A percentile compares a stretch with the other conserved stretches of the same genome.
Evolutionary conservation across 805 yeast genomes (phyloP).

Genomic region (Blastobotrys parvus): DNA sequence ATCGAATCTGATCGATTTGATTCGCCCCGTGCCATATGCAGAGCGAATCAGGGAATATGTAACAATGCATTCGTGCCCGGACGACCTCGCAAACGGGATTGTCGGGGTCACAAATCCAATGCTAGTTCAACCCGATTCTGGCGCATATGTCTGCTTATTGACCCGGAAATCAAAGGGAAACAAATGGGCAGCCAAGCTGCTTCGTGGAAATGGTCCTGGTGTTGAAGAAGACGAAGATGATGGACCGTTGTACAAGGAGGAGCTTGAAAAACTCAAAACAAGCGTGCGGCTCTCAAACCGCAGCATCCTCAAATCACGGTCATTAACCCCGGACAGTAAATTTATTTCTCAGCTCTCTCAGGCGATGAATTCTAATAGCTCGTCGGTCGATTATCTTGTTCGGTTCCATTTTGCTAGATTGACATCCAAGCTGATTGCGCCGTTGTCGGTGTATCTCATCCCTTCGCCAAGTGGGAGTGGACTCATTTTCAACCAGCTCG

Average conservation of each 20-base stretch:
- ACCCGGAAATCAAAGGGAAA: background rate
- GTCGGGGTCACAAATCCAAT: conserved; percentile 21
- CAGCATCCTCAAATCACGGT: conserved; percentile 2
- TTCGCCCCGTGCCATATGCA: conserved; percentile 15
- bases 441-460: conserved; percentile 9
- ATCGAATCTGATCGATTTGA: conserved; percentile 14
- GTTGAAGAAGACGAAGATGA: background rate
- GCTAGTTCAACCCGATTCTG: conserved; percentile 7
- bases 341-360: conserved; percentile 4
- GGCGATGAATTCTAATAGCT: background rate
- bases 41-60: conserved; percentile 19
- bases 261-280: background rate
- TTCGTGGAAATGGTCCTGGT: background rate
- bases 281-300: conserved; percentile 6
- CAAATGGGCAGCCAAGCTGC: background rate
- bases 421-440: conserved; percentile 15
- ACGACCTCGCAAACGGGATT: conserved; percentile 8
- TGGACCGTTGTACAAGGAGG: background rate
- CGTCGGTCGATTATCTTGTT: conserved; percentile 8
- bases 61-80: conserved; percentile 19
- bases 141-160: conserved; percentile 1
- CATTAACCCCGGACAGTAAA: conserved; percentile 9
- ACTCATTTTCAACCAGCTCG: conserved; percentile 7
- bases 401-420: conserved; percentile 17
- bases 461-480: conserved; percentile 2